These are phyloP conservation scores for Silene vulgaris DNA, from an alignment of 179 eudicot genomes.

Conservation along the genomic window DNA sequence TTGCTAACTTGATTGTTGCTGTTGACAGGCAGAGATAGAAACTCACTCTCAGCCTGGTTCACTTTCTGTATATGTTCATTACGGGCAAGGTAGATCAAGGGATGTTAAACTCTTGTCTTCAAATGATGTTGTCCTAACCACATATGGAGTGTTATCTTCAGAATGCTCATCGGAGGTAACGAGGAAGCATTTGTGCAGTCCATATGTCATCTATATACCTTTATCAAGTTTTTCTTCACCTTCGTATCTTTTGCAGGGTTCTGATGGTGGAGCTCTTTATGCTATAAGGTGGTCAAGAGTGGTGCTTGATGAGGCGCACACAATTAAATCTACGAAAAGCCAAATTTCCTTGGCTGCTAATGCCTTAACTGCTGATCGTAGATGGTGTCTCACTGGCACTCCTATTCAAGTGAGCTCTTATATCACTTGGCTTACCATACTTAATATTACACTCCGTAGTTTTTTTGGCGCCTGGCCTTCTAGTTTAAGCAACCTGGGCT, in stretches of 20 bases:
- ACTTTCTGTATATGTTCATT: slow-evolving; percentile 75
- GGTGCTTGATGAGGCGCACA: slow-evolving; percentile 97
- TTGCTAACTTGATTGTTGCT: slow-evolving; percentile 15
- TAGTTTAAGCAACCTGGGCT: not conserved
- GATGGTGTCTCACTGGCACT: slow-evolving; percentile 99
- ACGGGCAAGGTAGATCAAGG: slow-evolving; percentile 79
- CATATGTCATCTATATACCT: not conserved
- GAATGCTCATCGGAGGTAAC: slow-evolving; percentile 77
- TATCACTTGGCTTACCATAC: not conserved
- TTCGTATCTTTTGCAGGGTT: slow-evolving; percentile 41
- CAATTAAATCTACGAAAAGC: slow-evolving; percentile 88
- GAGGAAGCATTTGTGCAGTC: not conserved
- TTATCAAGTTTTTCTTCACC: slow-evolving; percentile 10
- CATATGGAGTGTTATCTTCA: slow-evolving; percentile 89
- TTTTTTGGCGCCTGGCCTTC: not conserved
- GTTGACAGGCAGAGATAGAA: slow-evolving; percentile 80
- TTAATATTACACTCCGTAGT: not conserved
- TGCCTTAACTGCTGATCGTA: slow-evolving; percentile 71
- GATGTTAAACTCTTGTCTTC: slow-evolving; percentile 69
- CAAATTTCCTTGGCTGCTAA: slow-evolving; percentile 84
- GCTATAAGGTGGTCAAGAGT: slow-evolving; percentile 86
- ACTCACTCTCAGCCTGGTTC: slow-evolving; percentile 78
- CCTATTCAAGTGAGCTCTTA: slow-evolving; percentile 74
- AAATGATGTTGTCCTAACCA: slow-evolving; percentile 81
- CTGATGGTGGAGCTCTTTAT: slow-evolving; percentile 74